Percentiles rank a stretch among this genome's conserved stretches.
These are phyloP conservation scores for Terfezia claveryi DNA, from an alignment of 495 filamentous ascomycete species.

Conservation along the genomic window DNA sequence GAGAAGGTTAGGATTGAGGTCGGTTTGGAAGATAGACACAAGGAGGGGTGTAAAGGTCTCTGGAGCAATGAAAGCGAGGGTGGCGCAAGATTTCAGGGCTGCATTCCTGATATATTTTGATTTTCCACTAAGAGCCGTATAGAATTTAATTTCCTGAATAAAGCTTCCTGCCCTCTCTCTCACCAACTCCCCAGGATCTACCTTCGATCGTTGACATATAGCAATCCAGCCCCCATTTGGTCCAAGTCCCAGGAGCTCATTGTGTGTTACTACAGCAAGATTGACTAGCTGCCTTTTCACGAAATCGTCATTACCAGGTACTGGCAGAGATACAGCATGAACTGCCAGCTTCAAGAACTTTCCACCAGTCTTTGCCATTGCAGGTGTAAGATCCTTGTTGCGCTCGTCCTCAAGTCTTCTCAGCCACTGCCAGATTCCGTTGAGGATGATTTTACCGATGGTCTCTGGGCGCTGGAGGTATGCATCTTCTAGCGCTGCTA, in stretches of 20 bases:
- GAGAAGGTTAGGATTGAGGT: conserved; percentile 44
- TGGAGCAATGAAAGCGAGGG: conserved; percentile 82
- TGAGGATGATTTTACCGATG: conserved; percentile 37
- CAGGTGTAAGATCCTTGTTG: conserved; percentile 58
- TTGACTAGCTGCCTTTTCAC: conserved; percentile 45
- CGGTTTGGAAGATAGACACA: conserved; percentile 44
- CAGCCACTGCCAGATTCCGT: conserved; percentile 69
- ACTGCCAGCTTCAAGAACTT: conserved; percentile 40
- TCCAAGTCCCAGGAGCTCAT: conserved; percentile 38
- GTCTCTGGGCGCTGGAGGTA: conserved; percentile 32
- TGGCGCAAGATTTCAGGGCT: conserved; percentile 59
- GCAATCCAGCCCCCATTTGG: conserved; percentile 66
- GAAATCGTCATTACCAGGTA: conserved; percentile 21
- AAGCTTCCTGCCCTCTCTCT: conserved; percentile 23
- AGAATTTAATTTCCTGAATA: conserved; percentile 14
- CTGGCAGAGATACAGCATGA: conserved; percentile 41
- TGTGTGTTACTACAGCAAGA: conserved; percentile 54
- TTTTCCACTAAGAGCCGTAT: conserved; percentile 14
- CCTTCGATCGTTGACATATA: conserved; percentile 48
- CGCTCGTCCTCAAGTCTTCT: conserved; percentile 31
- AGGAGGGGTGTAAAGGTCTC: conserved; percentile 56
- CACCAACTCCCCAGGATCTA: conserved; percentile 65
- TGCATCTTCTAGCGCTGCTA: conserved; percentile 32
- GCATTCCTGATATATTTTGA: conserved; percentile 35
- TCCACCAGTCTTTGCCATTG: conserved; percentile 41